These are phyloP conservation scores for Candida pseudoviswanathii DNA, from an alignment of 1,139 yeast species.

Conservation along the genomic window DNA sequence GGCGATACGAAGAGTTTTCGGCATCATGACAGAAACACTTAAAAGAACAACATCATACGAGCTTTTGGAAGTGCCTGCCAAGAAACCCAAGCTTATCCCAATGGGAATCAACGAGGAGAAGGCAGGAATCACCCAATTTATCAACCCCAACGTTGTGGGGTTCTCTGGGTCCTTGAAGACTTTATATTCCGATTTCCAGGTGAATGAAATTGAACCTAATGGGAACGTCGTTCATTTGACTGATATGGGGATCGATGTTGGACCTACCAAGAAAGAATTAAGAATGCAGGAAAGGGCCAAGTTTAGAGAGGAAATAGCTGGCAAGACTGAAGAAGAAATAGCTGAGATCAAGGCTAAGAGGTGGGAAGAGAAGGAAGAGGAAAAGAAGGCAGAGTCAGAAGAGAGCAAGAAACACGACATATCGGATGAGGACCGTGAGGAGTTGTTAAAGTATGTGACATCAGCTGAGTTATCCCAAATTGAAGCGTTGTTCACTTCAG, in stretches of 20 bases:
- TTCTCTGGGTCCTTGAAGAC: slow-evolving; percentile 82
- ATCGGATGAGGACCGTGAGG: slow-evolving; percentile 43
- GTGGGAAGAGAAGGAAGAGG: slow-evolving; percentile 23
- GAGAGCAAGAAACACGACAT: slow-evolving; percentile 35
- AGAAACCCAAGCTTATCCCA: slow-evolving; percentile 21
- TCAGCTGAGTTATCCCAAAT: slow-evolving; percentile 59
- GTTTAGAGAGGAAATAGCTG: slow-evolving; percentile 36
- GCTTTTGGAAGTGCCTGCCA: slow-evolving; percentile 3
- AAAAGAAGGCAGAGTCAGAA: slow-evolving; percentile 10
- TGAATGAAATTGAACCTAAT: slow-evolving; percentile 73
- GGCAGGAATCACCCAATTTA: slow-evolving; percentile 81
- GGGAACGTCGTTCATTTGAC: slow-evolving; percentile 74
- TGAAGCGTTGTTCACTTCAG: slow-evolving; percentile 56
- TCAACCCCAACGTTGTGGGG: slow-evolving; percentile 59
- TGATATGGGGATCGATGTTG: slow-evolving; percentile 69
- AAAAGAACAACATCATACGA: slow-evolving; percentile 11
- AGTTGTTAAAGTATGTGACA: slow-evolving; percentile 58
- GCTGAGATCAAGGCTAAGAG: slow-evolving; percentile 31
- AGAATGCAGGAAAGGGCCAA: slow-evolving; percentile 48
- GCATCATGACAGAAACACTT: slow-evolving; percentile 11
- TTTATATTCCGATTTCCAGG: slow-evolving; percentile 92
- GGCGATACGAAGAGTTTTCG: neutral
- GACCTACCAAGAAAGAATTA: slow-evolving; percentile 53
- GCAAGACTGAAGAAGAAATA: slow-evolving; percentile 38
- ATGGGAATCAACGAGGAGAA: slow-evolving; percentile 53